Conservation (phyloP, 345 rosid genomes). For the Eucalyptus victrix region DNA sequence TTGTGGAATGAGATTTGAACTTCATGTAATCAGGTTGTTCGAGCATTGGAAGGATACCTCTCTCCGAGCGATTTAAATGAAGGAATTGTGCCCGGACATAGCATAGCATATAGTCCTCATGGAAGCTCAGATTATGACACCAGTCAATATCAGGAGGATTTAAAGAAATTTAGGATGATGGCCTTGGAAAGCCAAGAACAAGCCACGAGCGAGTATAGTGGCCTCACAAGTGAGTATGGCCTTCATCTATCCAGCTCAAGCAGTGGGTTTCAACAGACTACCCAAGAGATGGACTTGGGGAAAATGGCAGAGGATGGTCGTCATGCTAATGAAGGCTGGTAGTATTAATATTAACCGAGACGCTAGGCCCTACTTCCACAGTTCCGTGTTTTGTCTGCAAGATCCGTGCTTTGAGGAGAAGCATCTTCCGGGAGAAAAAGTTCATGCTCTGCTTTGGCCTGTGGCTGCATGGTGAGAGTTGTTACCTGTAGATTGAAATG, state of each 20-base stretch:
- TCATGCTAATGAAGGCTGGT: neutral
- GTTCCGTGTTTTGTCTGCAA: neutral
- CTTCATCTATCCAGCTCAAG: constrained; percentile 44
- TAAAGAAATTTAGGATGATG: constrained; percentile 51
- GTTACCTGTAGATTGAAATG: neutral
- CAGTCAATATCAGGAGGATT: constrained; percentile 53
- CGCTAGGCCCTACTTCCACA: neutral
- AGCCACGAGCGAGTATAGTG: constrained; percentile 39
- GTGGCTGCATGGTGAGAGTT: neutral
- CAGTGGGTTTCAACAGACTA: constrained; percentile 36
- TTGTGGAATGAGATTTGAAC: neutral
- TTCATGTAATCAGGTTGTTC: constrained; percentile 40
- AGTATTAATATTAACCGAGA: neutral
- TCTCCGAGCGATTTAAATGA: constrained; percentile 47
- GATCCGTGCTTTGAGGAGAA: neutral
- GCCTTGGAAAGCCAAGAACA: constrained; percentile 55
- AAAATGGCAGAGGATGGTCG: constrained; percentile 13
- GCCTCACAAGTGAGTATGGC: constrained; percentile 35
- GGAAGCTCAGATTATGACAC: constrained; percentile 60
- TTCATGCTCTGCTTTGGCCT: too few relatives aligned
- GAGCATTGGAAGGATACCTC: constrained; percentile 70
- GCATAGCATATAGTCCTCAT: constrained; percentile 19
- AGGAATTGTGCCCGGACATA: constrained; percentile 40
- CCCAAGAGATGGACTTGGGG: constrained; percentile 28
- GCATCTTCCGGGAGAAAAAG: neutral